A percentile compares a stretch with the other conserved stretches of the same genome.
phyloP scores from a whole-genome alignment of 768 basidiomycete genomes.

The Lanmaoa rubissima region DNA sequence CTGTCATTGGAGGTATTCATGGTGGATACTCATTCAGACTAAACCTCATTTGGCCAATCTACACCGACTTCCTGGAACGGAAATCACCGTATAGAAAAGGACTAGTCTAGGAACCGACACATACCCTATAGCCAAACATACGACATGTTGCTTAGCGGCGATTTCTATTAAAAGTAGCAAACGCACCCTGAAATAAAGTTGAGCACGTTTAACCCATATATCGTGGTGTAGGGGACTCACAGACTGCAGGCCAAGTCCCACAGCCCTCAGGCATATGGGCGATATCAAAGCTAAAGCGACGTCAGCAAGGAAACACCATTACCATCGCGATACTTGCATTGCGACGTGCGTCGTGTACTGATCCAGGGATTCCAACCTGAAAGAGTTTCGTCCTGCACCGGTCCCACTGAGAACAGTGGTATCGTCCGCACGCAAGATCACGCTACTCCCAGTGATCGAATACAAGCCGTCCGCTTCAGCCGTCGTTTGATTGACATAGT shows the following conservation, averaged over 20 bases:
- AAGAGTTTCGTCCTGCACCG: slow-evolving; percentile 32
- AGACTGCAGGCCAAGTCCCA: slow-evolving; percentile 35
- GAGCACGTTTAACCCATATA: not conserved
- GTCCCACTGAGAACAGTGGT: slow-evolving; percentile 26
- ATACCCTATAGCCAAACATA: not conserved
- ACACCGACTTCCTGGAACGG: slow-evolving; percentile 18
- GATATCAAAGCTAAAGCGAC: slow-evolving; percentile 28
- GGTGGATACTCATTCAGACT: not conserved
- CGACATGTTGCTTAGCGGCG: not conserved
- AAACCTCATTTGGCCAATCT: slow-evolving; percentile 18
- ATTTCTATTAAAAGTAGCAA: not conserved
- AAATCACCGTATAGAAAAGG: not conserved
- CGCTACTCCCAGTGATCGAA: slow-evolving; percentile 41
- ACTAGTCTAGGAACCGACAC: not conserved
- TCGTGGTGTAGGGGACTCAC: slow-evolving; percentile 14
- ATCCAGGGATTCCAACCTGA: slow-evolving; percentile 29
- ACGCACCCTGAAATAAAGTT: slow-evolving; percentile 8
- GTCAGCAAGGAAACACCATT: not conserved
- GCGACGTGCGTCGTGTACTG: slow-evolving; percentile 33
- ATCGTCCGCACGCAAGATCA: slow-evolving; percentile 33
- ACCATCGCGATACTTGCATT: slow-evolving; percentile 16
- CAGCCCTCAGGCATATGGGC: slow-evolving; percentile 36
- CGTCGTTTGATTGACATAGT: slow-evolving; percentile 45
- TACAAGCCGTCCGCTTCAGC: slow-evolving; percentile 56
- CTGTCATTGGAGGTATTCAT: not conserved